phyloP scores from a whole-genome alignment of 371 early-diverging fungal species.

The Mucor velutinosus region DNA sequence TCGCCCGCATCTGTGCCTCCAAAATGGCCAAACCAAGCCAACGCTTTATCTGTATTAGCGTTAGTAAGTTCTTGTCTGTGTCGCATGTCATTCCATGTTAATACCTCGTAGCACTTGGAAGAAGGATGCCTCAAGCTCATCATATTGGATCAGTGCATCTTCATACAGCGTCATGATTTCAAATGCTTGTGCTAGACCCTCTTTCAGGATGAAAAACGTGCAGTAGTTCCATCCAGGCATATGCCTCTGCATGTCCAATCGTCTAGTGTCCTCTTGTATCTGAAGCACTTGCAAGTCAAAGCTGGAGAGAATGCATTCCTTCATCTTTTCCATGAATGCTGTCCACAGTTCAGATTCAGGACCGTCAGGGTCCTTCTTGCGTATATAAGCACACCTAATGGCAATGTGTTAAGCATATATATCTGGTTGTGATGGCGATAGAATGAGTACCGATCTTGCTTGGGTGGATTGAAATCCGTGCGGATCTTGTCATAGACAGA shows the following conservation, averaged over 20 bases:
- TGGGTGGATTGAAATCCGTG: slow-evolving; percentile 82
- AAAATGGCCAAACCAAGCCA: slow-evolving; percentile 91
- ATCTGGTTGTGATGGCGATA: not conserved
- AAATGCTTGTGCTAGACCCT: slow-evolving; percentile 85
- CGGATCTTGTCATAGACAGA: slow-evolving; percentile 86
- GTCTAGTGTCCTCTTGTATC: slow-evolving; percentile 87
- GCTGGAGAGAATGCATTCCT: slow-evolving; percentile 78
- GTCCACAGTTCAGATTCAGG: slow-evolving; percentile 79
- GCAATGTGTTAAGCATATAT: not conserved
- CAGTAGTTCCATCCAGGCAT: slow-evolving; percentile 99
- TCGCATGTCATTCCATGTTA: not conserved
- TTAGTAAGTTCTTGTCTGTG: not conserved
- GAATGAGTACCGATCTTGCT: slow-evolving; percentile 61
- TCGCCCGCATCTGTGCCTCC: slow-evolving; percentile 85
- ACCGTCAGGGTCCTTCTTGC: slow-evolving; percentile 61
- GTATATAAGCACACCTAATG: slow-evolving; percentile 60
- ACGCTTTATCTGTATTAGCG: slow-evolving; percentile 61
- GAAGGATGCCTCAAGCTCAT: slow-evolving; percentile 93
- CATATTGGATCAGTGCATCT: slow-evolving; percentile 91
- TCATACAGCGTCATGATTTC: slow-evolving; percentile 85
- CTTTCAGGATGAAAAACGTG: slow-evolving; percentile 92
- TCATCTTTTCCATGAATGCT: slow-evolving; percentile 73
- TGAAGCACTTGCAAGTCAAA: slow-evolving; percentile 80
- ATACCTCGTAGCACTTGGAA: slow-evolving; percentile 81
- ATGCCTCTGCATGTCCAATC: slow-evolving; percentile 86